A percentile compares a stretch with the other conserved stretches of the same genome.
Evolutionary conservation across 768 basidiomycete species (phyloP).

Genomic region (Mycena venus): DNA sequence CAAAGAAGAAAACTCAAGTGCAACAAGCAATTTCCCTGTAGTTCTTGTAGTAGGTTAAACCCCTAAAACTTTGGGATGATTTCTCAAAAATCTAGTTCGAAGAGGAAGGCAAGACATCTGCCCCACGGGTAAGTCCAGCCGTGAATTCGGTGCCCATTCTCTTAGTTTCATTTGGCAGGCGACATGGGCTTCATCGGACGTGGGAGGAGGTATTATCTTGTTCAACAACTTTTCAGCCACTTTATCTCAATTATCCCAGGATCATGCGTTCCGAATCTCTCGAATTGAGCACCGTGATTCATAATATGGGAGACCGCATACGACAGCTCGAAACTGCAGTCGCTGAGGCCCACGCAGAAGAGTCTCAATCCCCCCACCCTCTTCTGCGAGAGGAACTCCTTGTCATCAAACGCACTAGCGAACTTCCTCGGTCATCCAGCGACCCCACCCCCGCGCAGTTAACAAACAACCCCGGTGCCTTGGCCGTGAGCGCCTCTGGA

Average conservation of each 20-base stretch:
- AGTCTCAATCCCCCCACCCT: background rate
- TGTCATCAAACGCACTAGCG: background rate
- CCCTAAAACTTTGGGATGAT: no score
- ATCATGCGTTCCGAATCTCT: background rate
- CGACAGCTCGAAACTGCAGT: slow-evolving; percentile 20
- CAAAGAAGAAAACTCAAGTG: slow-evolving; percentile 14
- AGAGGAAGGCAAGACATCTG: background rate
- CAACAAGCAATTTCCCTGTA: slow-evolving; percentile 5
- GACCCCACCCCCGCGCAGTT: background rate
- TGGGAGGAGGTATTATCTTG: no score
- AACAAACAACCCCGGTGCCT: background rate
- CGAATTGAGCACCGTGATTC: background rate
- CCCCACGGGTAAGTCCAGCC: background rate
- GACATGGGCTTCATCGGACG: background rate
- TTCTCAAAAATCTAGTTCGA: background rate
- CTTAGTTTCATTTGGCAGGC: background rate
- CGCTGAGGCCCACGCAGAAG: background rate
- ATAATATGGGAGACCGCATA: slow-evolving; percentile 14
- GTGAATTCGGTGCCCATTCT: background rate
- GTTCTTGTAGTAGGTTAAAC: background rate
- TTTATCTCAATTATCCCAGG: background rate
- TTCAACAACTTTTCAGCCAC: no score
- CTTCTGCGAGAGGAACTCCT: slow-evolving; percentile 9
- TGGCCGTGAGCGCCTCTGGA: background rate
- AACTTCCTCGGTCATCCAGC: background rate